Conservation (phyloP, 371 early-diverging fungal genomes). For the Saksenaea oblongispora region DNA sequence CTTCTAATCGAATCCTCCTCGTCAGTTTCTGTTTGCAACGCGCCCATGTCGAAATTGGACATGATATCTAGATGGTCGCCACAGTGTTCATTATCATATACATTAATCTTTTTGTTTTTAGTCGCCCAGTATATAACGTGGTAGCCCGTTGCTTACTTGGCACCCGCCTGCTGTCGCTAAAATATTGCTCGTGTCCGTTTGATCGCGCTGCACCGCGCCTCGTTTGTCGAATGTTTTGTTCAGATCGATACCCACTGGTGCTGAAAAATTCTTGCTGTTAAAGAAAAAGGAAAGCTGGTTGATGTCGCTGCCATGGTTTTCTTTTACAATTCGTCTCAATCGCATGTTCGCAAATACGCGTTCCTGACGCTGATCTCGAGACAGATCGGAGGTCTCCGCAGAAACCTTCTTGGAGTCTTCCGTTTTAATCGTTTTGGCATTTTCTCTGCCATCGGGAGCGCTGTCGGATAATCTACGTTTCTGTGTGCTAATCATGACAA, state of each 20-base stretch:
- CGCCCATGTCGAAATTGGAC: conserved; percentile 76
- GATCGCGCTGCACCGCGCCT: conserved; percentile 65
- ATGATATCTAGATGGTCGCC: conserved; percentile 91
- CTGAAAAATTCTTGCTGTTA: conserved; percentile 55
- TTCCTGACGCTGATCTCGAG: conserved; percentile 26
- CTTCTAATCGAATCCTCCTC: conserved; percentile 19
- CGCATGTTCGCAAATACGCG: conserved; percentile 70
- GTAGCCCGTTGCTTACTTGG: conserved; percentile 43
- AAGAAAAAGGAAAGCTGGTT: conserved; percentile 73
- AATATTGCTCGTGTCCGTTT: conserved; percentile 72
- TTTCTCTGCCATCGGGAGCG: not conserved
- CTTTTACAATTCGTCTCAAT: conserved; percentile 81
- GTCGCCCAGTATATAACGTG: not conserved
- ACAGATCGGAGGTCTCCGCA: not conserved
- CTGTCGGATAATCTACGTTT: conserved; percentile 17
- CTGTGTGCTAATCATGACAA: conserved; percentile 12
- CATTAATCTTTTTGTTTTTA: conserved; percentile 60
- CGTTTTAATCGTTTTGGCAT: not conserved
- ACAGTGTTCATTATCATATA: conserved; percentile 91
- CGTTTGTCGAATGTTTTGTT: conserved; percentile 68
- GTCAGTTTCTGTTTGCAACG: conserved; percentile 27
- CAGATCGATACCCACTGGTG: conserved; percentile 55
- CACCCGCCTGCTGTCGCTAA: conserved; percentile 73
- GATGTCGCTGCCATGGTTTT: conserved; percentile 80
- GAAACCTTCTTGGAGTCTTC: conserved; percentile 6